A percentile compares a stretch with the other conserved stretches of the same genome.
Conservation (phyloP, 2,329 filamentous ascomycete genomes). For the Dactylellina sp. region DNA sequence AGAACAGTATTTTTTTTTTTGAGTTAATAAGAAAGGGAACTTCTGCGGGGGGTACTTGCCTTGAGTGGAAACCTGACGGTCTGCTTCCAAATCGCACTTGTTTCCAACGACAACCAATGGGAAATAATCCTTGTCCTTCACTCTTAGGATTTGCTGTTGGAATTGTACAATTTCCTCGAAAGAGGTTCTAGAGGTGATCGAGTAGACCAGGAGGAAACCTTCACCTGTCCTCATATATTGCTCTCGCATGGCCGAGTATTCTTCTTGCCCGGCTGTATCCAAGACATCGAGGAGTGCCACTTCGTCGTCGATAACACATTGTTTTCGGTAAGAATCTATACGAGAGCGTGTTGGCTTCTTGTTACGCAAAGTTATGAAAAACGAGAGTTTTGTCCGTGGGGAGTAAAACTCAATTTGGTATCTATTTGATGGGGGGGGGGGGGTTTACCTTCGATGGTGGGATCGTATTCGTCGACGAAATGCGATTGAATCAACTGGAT, state of each 20-base stretch:
- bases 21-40: neutral
- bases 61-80: constrained; percentile 90
- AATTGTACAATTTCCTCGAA: constrained; percentile 99
- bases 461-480: constrained; percentile 99
- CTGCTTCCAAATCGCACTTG: constrained; percentile 96
- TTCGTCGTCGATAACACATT: constrained; percentile 98
- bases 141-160: constrained; percentile 96
- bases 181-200: constrained; percentile 95
- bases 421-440: too few species aligned
- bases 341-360: constrained; percentile 42
- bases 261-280: constrained; percentile 97
- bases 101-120: constrained; percentile 99
- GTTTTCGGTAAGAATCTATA: constrained; percentile 98
- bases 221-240: constrained; percentile 99
- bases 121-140: constrained; percentile 99
- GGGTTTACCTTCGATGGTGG: constrained; percentile 95
- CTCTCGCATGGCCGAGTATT: constrained; percentile 99
- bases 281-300: constrained; percentile 97
- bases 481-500: constrained; percentile 96
- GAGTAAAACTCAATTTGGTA: neutral
- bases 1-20: constrained; percentile 9
- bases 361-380: constrained; percentile 6
- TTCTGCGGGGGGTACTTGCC: constrained; percentile 75
- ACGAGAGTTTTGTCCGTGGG: constrained; percentile 1
- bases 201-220: constrained; percentile 97